Base-by-base conservation (phyloP, 257 asterid genomes). In the Salvia splendens region DNA sequence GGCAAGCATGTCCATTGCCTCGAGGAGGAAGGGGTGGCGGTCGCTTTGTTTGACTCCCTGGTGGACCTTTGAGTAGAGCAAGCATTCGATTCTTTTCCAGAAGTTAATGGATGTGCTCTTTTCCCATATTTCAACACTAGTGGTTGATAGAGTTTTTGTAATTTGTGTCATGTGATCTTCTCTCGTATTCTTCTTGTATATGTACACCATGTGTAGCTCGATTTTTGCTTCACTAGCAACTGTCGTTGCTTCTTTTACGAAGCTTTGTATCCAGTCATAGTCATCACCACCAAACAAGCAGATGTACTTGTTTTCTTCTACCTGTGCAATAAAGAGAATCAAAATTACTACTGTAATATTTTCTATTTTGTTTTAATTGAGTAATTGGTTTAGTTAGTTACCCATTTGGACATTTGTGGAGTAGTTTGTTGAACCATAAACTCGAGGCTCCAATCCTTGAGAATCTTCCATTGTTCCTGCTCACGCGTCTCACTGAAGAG, bases 31-130 rank as follows among this genome's bases (percentile, higher is more conserved):
- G 38, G 38, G 17, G 2, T 15, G 28, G 7, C 16, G 28, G 30
- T 71, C 59, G 40, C 70, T 58, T 5, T 64, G 24, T 1, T 65
- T 83, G 9, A 77, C 79, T 0, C 89, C 85, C 0, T 71, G 82
- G 6, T 79, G 82, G 56, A 79, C 49, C 79, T 86, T 86, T 0
- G 95, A 88, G 79, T 79, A 68, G 51, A 86, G 64, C 95, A 91
- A 88, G 89, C 96, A 83, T 33, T 83, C 91, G 2, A 91, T 48
- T 7, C 96, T 76, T 0, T 86, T 76, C 97, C 96, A 91, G 42
- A 91, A 91, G 82, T 69, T 2, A 15, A 9, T 8, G 2, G 54
- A 49, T 49, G 9, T 14, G 3, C 4, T 0, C 0, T 15, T 49
- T 4, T 14, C 11, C 54, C 54, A 49, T 4, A 33, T 1, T 33